Conservation (phyloP, 805 yeast genomes). For the Candida pseudofarinosa region DNA sequence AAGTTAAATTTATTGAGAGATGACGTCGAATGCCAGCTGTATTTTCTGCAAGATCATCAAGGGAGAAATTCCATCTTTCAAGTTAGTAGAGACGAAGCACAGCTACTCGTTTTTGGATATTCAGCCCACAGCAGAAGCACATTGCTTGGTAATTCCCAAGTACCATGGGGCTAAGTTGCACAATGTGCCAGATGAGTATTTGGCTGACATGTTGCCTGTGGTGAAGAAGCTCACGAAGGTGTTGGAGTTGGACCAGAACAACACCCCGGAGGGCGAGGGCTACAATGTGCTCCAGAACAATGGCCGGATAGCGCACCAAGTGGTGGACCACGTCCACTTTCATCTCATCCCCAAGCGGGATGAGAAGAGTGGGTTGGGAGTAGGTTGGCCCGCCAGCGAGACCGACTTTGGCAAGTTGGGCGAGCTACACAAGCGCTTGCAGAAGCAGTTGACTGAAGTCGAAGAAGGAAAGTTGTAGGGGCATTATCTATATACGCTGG, state of each 20-base stretch:
- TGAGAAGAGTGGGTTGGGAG: slow-evolving; percentile 66
- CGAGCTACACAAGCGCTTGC: slow-evolving; percentile 58
- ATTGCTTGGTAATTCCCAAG: slow-evolving; percentile 86
- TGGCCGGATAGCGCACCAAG: slow-evolving; percentile 93
- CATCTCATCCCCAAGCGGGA: slow-evolving; percentile 90
- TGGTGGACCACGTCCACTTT: slow-evolving; percentile 93
- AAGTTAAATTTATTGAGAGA: too few species aligned
- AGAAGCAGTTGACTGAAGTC: slow-evolving; percentile 8
- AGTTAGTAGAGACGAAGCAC: slow-evolving; percentile 79
- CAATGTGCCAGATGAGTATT: slow-evolving; percentile 86
- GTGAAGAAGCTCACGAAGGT: slow-evolving; percentile 82
- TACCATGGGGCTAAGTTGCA: slow-evolving; percentile 91
- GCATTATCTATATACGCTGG: background rate
- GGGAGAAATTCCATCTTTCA: slow-evolving; percentile 93
- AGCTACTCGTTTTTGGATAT: slow-evolving; percentile 87
- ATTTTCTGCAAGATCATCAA: slow-evolving; percentile 92
- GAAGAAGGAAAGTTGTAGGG: slow-evolving; percentile 4
- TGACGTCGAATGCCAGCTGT: slow-evolving; percentile 36
- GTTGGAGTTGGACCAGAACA: slow-evolving; percentile 58
- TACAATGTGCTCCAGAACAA: slow-evolving; percentile 91
- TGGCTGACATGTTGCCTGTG: slow-evolving; percentile 81
- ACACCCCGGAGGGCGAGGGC: slow-evolving; percentile 62
- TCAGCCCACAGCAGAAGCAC: slow-evolving; percentile 89
- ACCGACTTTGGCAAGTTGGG: slow-evolving; percentile 74
- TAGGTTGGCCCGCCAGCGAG: slow-evolving; percentile 92